A percentile compares a stretch with the other conserved stretches of the same genome.
phyloP scores from a whole-genome alignment of 1,284 basidiomycete species.

The Trichosporon asahii region DNA sequence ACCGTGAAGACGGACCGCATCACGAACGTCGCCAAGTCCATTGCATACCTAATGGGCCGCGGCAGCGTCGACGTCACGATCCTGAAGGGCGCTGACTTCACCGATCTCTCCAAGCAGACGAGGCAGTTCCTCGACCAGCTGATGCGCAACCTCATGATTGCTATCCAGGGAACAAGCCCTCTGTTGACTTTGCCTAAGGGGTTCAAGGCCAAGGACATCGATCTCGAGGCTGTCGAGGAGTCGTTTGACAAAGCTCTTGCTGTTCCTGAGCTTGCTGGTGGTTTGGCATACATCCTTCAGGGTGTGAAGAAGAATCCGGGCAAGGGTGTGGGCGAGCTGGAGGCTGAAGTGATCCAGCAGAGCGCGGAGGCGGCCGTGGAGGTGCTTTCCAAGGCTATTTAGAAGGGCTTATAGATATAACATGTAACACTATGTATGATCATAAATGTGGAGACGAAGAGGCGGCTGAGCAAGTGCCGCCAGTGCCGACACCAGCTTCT shows the following conservation, averaged over 20 bases:
- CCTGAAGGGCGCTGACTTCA: slow-evolving; percentile 86
- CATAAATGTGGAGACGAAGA: background rate
- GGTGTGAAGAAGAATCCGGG: slow-evolving; percentile 59
- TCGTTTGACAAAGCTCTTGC: slow-evolving; percentile 40
- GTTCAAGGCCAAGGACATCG: slow-evolving; percentile 46
- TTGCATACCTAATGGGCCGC: slow-evolving; percentile 80
- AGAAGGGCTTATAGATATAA: background rate
- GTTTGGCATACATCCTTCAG: slow-evolving; percentile 51
- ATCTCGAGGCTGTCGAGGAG: slow-evolving; percentile 50
- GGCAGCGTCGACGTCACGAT: slow-evolving; percentile 68
- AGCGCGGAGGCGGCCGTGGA: slow-evolving; percentile 64
- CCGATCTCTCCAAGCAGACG: slow-evolving; percentile 63
- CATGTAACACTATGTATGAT: background rate
- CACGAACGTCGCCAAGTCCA: slow-evolving; percentile 63
- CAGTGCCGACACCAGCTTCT: background rate
- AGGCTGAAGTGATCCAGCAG: slow-evolving; percentile 60
- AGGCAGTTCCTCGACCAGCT: slow-evolving; percentile 66
- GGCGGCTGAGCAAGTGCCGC: background rate
- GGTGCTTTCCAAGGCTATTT: slow-evolving; percentile 55
- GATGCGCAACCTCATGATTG: slow-evolving; percentile 65
- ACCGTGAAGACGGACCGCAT: slow-evolving; percentile 16
- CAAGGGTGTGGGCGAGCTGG: slow-evolving; percentile 52
- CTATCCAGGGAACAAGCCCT: slow-evolving; percentile 69
- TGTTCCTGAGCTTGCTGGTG: slow-evolving; percentile 42
- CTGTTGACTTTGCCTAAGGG: slow-evolving; percentile 43